Conservation (phyloP, 148 eudicot genomes). For the Rhododendron simsii region DNA sequence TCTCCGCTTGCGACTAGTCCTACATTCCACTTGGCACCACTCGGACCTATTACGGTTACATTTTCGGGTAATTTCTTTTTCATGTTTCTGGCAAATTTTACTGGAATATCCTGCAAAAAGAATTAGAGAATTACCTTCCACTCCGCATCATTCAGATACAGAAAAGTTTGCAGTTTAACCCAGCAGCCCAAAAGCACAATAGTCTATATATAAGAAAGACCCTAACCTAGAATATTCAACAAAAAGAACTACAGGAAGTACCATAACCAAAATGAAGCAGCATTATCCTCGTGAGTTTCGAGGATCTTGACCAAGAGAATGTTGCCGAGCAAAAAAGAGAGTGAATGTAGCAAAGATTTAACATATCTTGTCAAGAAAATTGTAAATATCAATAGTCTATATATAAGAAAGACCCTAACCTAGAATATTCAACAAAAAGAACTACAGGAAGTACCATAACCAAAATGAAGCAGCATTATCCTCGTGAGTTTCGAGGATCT, state of each 20-base stretch:
- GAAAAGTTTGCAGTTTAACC: background rate
- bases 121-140: background rate
- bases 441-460: background rate
- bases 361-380: background rate
- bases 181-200: background rate
- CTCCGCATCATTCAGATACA: background rate
- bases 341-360: background rate
- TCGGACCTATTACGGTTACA: constrained; percentile 39
- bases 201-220: too few relatives aligned
- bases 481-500: background rate
- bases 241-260: background rate
- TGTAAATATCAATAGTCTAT: background rate
- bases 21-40: constrained; percentile 50
- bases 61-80: constrained; percentile 27
- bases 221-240: background rate
- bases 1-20: constrained; percentile 25
- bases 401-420: background rate
- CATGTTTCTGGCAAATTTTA: constrained; percentile 37
- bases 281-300: background rate
- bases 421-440: background rate
- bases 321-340: background rate
- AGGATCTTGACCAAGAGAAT: background rate
- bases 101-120: constrained; percentile 43
- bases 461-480: background rate
- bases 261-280: background rate